Conservation (phyloP, 2,329 filamentous ascomycete species). For the Xylariaceae sp. region DNA sequence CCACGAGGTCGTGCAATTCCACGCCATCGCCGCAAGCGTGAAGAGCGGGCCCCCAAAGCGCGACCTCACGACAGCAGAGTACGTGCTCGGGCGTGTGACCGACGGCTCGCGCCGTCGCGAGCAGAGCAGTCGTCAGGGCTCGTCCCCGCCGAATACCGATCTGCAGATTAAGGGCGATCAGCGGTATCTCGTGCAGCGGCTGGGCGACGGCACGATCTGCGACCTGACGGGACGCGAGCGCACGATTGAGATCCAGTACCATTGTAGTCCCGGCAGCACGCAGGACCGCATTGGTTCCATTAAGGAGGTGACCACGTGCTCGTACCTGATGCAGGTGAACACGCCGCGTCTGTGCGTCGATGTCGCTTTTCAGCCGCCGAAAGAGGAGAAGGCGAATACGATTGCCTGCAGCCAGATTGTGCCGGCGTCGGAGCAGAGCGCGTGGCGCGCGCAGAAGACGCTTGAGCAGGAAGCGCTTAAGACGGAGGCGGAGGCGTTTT, state of each 20-base stretch:
- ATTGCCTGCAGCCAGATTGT: constrained; percentile 74
- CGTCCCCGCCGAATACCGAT: constrained; percentile 48
- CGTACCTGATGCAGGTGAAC: constrained; percentile 89
- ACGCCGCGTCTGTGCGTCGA: constrained; percentile 85
- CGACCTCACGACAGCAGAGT: constrained; percentile 71
- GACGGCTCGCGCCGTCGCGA: constrained; percentile 24
- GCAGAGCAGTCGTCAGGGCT: constrained; percentile 11
- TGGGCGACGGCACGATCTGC: constrained; percentile 75
- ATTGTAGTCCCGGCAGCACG: constrained; percentile 69
- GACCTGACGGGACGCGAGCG: constrained; percentile 78
- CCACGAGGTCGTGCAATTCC: constrained; percentile 81
- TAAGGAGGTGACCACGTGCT: constrained; percentile 85
- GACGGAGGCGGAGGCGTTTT: constrained; percentile 32
- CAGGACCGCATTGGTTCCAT: constrained; percentile 82
- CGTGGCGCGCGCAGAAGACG: constrained; percentile 36
- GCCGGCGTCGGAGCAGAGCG: constrained; percentile 43
- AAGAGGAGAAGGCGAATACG: constrained; percentile 67
- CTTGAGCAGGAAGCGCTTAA: constrained; percentile 23
- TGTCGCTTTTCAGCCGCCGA: constrained; percentile 76
- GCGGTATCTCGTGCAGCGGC: constrained; percentile 76
- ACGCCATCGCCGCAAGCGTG: constrained; percentile 64
- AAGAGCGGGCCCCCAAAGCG: constrained; percentile 69
- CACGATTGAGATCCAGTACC: constrained; percentile 76
- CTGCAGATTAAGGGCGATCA: constrained; percentile 78
- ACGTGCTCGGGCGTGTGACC: constrained; percentile 62